Percentiles rank a stretch among this genome's conserved stretches.
Evolutionary conservation across 2,329 filamentous ascomycete species (phyloP).

Genomic region (Hypoxylon sp.): DNA sequence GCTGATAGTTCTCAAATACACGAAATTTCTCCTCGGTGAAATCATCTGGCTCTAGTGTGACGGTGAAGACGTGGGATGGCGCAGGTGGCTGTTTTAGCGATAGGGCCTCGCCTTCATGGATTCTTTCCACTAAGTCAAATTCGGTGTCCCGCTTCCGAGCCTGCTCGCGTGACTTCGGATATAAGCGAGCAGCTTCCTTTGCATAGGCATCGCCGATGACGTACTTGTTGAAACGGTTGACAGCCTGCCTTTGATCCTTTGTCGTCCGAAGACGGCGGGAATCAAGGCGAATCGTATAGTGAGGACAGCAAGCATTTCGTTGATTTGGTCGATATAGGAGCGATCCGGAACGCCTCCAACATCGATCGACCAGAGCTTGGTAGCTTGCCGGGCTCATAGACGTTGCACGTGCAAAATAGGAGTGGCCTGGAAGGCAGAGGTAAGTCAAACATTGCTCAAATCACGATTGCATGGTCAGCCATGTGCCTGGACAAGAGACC

Average conservation of each 20-base stretch:
- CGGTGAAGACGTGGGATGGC: conserved; percentile 76
- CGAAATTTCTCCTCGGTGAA: conserved; percentile 83
- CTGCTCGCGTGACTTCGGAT: conserved; percentile 78
- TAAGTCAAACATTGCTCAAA: conserved; percentile 52
- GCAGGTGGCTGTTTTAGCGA: conserved; percentile 70
- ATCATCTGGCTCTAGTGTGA: conserved; percentile 78
- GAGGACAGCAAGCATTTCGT: conserved; percentile 87
- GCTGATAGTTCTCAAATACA: conserved; percentile 83
- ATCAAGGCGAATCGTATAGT: conserved; percentile 86
- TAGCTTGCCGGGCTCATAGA: conserved; percentile 77
- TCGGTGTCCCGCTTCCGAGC: conserved; percentile 74
- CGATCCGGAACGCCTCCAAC: conserved; percentile 81
- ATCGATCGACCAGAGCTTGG: conserved; percentile 79
- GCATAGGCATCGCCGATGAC: conserved; percentile 78
- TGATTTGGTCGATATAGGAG: conserved; percentile 86
- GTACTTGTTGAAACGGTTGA: conserved; percentile 82
- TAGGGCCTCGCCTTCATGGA: conserved; percentile 77
- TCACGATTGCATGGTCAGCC: conserved; percentile 40
- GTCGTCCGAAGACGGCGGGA: conserved; percentile 74
- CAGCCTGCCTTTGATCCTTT: conserved; percentile 80
- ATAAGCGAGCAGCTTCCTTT: conserved; percentile 73
- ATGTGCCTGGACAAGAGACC: conserved; percentile 40
- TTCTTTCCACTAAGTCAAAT: conserved; percentile 75
- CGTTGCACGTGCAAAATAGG: conserved; percentile 77
- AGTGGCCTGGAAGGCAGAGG: conserved; percentile 69